Base-by-base conservation (phyloP, 192 early-diverging fungal genomes). In the Lobosporangium transversale region DNA sequence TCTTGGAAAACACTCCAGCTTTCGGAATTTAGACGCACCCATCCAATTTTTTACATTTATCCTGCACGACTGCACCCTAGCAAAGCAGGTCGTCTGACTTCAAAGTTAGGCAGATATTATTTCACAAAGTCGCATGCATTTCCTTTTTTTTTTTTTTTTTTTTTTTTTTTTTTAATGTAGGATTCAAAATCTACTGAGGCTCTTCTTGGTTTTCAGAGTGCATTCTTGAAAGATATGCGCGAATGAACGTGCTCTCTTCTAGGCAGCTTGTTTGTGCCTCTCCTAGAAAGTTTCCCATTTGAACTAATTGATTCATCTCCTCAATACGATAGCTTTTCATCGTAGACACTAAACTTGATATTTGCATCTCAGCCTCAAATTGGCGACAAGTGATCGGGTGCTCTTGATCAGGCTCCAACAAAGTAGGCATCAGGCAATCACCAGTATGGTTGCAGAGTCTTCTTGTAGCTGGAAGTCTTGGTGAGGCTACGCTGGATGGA, bases 301-400 rank as follows among this genome's bases (percentile, higher is more conserved):
- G 35, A 2, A 76, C 64, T 23, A 76, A 47, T 1, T 51, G 26
- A 5, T 30, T 11, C 73, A 76, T 76, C 43, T 76, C 73, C 37
- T 67, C 63, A 1, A 20, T 35, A 0, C 73, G 57, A 17, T 76
- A 76, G 35, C 29, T 56, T 53, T 67, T 76, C 64, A 76, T 62
- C 6, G 53, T 58, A 30, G 59, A n/a, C 30, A 67, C 59, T 10
- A 76, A 26, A 42, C 48, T 50, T 12, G 47, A 49, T 2, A 67
- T 53, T 1, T 67, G 59, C 2, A 53, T 26, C 32, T 66, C 73
- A 18, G 57, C 42, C 21, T 62, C 36, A 4, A 76, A 29, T 44
- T 67, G 60, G 11, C 47, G 59, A 24, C 2, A 31, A 5, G 69
- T 71, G 52, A 63, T 42, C 0, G 58, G 40, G 33, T 67, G 31